These are phyloP conservation scores for Xylariales sp. DNA, from an alignment of 2,329 filamentous ascomycete genomes.

Conservation along the genomic window DNA sequence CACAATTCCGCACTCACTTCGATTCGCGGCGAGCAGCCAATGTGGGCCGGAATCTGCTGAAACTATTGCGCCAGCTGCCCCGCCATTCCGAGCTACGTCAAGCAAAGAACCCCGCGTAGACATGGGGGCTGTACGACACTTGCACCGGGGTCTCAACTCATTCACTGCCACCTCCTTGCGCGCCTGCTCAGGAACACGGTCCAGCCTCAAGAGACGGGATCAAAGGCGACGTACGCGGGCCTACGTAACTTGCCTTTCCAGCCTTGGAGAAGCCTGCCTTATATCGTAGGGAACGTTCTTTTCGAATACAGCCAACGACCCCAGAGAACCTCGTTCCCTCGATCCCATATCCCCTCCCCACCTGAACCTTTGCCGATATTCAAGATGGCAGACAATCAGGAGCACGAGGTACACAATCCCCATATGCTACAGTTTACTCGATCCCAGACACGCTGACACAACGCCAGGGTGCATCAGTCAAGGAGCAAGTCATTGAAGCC, in stretches of 20 bases:
- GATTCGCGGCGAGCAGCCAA: too few relatives aligned
- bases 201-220: not conserved
- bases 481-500: constrained; percentile 78
- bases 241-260: too few relatives aligned
- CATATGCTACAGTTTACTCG: not conserved
- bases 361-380: too few relatives aligned
- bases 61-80: constrained; percentile 12
- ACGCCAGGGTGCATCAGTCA: constrained; percentile 1
- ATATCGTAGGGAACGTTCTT: too few relatives aligned
- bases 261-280: too few relatives aligned
- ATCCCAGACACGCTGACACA: not conserved
- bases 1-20: too few relatives aligned
- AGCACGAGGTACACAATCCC: constrained; percentile 25
- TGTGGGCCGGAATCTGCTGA: too few relatives aligned
- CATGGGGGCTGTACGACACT: not conserved
- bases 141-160: not conserved
- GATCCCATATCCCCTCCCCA: not conserved
- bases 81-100: constrained; percentile 12
- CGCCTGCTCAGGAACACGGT: not conserved
- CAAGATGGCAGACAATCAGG: constrained; percentile 28
- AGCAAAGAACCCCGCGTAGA: not conserved
- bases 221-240: too few relatives aligned
- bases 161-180: not conserved
- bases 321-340: not conserved
- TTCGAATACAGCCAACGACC: too few relatives aligned